Base-by-base conservation (phyloP, 176 grass and related monocot species). In the Juncus inflexus region DNA sequence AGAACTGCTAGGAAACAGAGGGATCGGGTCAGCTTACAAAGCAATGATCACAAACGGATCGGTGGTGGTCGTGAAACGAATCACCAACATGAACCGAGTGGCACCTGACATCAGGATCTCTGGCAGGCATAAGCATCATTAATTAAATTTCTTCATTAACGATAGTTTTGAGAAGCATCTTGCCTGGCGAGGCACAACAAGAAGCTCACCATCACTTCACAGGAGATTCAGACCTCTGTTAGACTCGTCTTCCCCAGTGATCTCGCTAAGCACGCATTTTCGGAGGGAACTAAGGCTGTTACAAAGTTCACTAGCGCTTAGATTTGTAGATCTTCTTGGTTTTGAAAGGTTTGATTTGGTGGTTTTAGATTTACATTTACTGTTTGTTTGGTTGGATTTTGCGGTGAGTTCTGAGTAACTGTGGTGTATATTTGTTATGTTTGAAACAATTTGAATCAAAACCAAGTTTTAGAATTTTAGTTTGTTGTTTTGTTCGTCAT, bases 91-190 rank as follows among this genome's bases (percentile, higher is more conserved):
- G 94, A 91, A 97, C 72, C 77, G 85, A 0, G 63, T 72, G 0
- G 66, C 86, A 89, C 86, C 86, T 0, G 86, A 89, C 78, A 89
- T 89, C 61, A 81, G 86, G 1, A 79, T 89, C 74, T 84, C 81
- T 12, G 66, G 74, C 81, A 84, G 86, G 81, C 74, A 90, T 90
- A 81, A 69, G 72, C 52, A 90, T 90, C 70, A 90, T 90, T 81
- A 90, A 90, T 70, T 90, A 81, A 90, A 90, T 70, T 90, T 81
- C 40, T 81, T 89, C 74, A 89, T 89, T 77, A 89, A 84, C 69
- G 86, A 89, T 15, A 84, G 84, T 68, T 89, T 89, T 45, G 81
- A 89, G 65, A 69, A 45, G 65, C 65, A 2, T 13, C 49, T 3
- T 10, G 47, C 2, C 15, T 69, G n/a, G 45, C 65, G 12, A 50